Evolutionary conservation across 73 alveolate species (phyloP).

Genomic region (Tetrahymena borealis): DNA sequence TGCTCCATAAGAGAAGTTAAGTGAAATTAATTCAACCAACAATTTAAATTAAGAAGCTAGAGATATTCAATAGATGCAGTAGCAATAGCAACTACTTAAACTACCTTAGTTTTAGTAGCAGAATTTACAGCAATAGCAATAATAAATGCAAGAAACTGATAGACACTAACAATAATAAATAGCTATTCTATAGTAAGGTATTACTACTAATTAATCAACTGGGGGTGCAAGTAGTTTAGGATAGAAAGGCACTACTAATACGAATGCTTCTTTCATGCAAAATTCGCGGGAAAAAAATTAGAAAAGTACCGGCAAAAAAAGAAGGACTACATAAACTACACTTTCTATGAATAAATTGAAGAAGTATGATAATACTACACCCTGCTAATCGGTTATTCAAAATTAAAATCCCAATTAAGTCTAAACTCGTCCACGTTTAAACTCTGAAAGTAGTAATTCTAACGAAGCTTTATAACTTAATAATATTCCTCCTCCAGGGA

Average conservation of each 20-base stretch:
- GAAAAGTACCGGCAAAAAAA: conserved; percentile 1
- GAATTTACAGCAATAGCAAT: not conserved
- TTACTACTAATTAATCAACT: not conserved
- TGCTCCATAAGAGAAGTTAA: not conserved
- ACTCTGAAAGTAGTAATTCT: not conserved
- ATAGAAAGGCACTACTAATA: not conserved
- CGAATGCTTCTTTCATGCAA: not conserved
- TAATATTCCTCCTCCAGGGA: not conserved
- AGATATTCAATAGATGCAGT: no score
- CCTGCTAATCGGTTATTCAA: not conserved
- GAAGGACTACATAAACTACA: not conserved
- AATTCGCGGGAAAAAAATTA: not conserved
- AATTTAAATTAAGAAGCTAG: not conserved
- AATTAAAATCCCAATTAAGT: not conserved
- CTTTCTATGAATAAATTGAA: not conserved
- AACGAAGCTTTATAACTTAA: not conserved
- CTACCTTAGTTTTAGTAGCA: not conserved
- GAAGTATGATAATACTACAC: not conserved
- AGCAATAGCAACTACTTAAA: not conserved
- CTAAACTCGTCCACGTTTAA: not conserved
- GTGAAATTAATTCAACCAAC: not conserved
- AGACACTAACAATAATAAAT: not conserved
- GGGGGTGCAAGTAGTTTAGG: not conserved
- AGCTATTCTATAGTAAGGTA: not conserved
- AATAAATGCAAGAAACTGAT: not conserved